Percentiles rank a stretch among this genome's conserved stretches.
These are phyloP conservation scores for Hemileccinum rubropunctum DNA, from an alignment of 768 basidiomycete genomes.

Conservation along the genomic window DNA sequence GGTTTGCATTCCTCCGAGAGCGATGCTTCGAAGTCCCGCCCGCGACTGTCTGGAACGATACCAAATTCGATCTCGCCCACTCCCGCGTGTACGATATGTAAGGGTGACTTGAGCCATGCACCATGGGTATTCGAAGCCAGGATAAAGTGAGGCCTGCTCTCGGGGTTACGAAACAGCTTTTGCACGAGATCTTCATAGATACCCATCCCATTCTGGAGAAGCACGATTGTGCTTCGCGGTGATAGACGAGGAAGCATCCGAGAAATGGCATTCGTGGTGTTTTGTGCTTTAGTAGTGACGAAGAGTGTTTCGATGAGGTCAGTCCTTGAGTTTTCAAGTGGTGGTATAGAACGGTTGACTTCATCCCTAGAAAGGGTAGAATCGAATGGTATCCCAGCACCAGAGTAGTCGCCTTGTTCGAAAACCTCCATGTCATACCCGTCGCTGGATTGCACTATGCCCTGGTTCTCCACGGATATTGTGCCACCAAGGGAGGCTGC, in stretches of 20 bases:
- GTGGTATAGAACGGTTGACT: constrained; percentile 14
- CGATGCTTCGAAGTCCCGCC: constrained; percentile 63
- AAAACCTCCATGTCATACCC: constrained; percentile 55
- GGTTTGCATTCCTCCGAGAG: constrained; percentile 36
- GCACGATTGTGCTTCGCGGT: constrained; percentile 73
- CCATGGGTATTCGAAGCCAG: constrained; percentile 83
- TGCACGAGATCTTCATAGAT: constrained; percentile 75
- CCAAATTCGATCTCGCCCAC: constrained; percentile 74
- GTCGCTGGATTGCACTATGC: constrained; percentile 38
- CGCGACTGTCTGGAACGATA: constrained; percentile 65
- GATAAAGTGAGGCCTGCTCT: constrained; percentile 80
- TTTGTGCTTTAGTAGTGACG: constrained; percentile 76
- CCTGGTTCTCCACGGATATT: constrained; percentile 51
- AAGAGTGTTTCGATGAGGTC: constrained; percentile 70
- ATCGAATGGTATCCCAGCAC: constrained; percentile 18
- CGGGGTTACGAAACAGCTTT: constrained; percentile 68
- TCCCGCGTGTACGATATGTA: constrained; percentile 68
- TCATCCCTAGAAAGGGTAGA: constrained; percentile 12
- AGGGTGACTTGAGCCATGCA: constrained; percentile 51
- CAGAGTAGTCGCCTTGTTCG: constrained; percentile 25
- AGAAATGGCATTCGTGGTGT: constrained; percentile 56
- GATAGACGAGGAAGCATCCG: constrained; percentile 62
- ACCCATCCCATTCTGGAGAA: constrained; percentile 96
- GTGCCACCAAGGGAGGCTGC: constrained; percentile 33
- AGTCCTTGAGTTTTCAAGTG: constrained; percentile 14